Conservation (phyloP, 2,329 filamentous ascomycete genomes). For the Curvularia eragrostidis region DNA sequence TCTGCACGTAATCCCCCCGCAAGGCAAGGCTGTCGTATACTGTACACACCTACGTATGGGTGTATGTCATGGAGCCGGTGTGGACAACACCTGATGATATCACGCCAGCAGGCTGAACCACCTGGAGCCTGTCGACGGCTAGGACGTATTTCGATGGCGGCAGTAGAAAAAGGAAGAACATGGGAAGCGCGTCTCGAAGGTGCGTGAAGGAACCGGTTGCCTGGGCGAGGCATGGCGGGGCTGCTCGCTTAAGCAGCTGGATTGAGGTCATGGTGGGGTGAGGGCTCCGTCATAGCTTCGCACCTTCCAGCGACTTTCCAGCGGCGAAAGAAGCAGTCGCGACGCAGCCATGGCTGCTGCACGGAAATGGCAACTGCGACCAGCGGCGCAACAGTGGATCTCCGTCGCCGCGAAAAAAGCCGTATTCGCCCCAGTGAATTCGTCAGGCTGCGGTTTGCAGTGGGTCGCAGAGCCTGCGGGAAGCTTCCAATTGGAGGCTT, state of each 20-base stretch:
- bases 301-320: constrained; percentile 1
- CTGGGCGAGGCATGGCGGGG: constrained; percentile 19
- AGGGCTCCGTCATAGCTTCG: constrained; percentile 22
- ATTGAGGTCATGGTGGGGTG: constrained; percentile 24
- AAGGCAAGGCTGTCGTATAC: background rate
- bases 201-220: constrained; percentile 18
- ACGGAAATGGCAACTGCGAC: background rate
- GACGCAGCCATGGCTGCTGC: constrained; percentile 4
- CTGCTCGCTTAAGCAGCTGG: constrained; percentile 18
- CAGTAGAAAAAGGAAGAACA: background rate
- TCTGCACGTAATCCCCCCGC: background rate
- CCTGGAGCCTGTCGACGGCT: background rate
- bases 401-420: background rate
- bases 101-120: background rate
- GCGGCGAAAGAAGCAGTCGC: constrained; percentile 13
- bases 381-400: constrained; percentile 8
- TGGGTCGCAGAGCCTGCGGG: constrained; percentile 22
- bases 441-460: constrained; percentile 14
- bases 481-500: constrained; percentile 22
- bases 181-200: constrained; percentile 20
- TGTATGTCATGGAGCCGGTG: background rate
- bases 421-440: constrained; percentile 10
- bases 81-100: background rate
- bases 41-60: background rate
- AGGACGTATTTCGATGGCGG: background rate